These are phyloP conservation scores for Zygosaccharomyces pseudobailii DNA, from an alignment of 1,139 yeast genomes.

Conservation along the genomic window DNA sequence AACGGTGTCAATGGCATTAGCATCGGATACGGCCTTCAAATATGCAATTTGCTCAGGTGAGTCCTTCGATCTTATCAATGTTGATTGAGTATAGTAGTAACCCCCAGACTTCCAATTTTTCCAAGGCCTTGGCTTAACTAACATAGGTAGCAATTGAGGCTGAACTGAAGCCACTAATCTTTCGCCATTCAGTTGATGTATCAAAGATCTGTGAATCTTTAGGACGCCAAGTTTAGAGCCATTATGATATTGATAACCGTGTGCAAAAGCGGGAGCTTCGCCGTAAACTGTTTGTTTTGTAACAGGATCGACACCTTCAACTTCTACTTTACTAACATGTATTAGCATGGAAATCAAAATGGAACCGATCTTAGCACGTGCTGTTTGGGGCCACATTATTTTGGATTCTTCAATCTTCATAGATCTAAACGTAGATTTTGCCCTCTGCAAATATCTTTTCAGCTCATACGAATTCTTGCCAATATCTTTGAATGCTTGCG, in stretches of 20 bases:
- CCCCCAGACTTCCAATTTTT: conserved; percentile 78
- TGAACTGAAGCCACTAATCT: conserved; percentile 63
- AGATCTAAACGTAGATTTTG: conserved; percentile 34
- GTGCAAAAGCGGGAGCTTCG: conserved; percentile 85
- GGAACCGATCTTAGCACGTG: conserved; percentile 80
- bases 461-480: conserved; percentile 34
- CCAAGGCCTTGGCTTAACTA: conserved; percentile 88
- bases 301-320: conserved; percentile 71
- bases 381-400: conserved; percentile 58
- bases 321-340: conserved; percentile 78
- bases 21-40: conserved; percentile 73
- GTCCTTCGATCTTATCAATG: conserved; percentile 71
- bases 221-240: conserved; percentile 83
- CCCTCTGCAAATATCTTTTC: conserved; percentile 34
- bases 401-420: conserved; percentile 36
- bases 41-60: conserved; percentile 90
- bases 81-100: conserved; percentile 57
- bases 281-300: conserved; percentile 64
- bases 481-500: conserved; percentile 42
- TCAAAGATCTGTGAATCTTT: conserved; percentile 66
- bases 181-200: conserved; percentile 63
- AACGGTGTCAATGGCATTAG: conserved; percentile 59
- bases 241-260: conserved; percentile 72
- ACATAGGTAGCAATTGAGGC: conserved; percentile 92
- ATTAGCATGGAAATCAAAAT: conserved; percentile 67